A percentile compares a stretch with the other conserved stretches of the same genome.
Evolutionary conservation across 75 land plant genomes (phyloP).

Genomic region (Cryptomeria japonica): DNA sequence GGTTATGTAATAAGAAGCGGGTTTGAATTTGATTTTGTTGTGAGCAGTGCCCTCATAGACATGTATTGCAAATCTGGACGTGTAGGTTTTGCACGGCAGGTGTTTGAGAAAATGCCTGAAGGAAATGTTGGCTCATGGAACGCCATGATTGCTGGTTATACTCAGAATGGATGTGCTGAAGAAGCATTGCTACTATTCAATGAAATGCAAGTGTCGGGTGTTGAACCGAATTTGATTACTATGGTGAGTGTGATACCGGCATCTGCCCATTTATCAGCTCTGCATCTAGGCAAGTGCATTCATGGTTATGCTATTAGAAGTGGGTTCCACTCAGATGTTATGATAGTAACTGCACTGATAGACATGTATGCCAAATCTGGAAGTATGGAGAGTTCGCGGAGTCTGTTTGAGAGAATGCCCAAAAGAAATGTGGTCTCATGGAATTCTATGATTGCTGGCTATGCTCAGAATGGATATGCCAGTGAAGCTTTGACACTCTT

Average conservation of each 20-base stretch:
- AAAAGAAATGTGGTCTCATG: slow-evolving; percentile 40
- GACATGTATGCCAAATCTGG: slow-evolving; percentile 56
- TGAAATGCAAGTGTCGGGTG: slow-evolving; percentile 19
- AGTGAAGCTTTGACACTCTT: slow-evolving; percentile 33
- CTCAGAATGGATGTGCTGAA: slow-evolving; percentile 10
- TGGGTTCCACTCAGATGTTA: slow-evolving; percentile 21
- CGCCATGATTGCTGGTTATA: slow-evolving; percentile 40
- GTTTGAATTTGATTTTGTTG: slow-evolving; percentile 23
- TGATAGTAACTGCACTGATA: slow-evolving; percentile 35
- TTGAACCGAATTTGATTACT: slow-evolving; percentile 25
- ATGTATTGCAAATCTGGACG: slow-evolving; percentile 50
- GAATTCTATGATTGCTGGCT: slow-evolving; percentile 45
- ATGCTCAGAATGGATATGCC: slow-evolving; percentile 26
- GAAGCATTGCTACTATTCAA: slow-evolving; percentile 22
- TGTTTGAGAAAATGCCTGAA: slow-evolving; percentile 2
- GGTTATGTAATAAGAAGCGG: slow-evolving; percentile 34
- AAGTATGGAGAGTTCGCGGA: slow-evolving; percentile 20
- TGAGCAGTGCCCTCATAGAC: slow-evolving; percentile 42
- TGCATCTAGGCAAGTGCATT: slow-evolving; percentile 20
- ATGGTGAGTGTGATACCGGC: slow-evolving; percentile 27
- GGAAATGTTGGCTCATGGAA: slow-evolving; percentile 10
- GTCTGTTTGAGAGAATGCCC: slow-evolving; percentile 28
- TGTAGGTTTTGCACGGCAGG: slow-evolving; percentile 32
- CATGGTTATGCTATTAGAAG: slow-evolving; percentile 28
- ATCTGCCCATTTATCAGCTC: slow-evolving; percentile 18